Evolutionary conservation across 2,329 filamentous ascomycete genomes (phyloP), one percentile per base, ranked within the genome.

Genomic region (Amauroascus verrucosus): DNA sequence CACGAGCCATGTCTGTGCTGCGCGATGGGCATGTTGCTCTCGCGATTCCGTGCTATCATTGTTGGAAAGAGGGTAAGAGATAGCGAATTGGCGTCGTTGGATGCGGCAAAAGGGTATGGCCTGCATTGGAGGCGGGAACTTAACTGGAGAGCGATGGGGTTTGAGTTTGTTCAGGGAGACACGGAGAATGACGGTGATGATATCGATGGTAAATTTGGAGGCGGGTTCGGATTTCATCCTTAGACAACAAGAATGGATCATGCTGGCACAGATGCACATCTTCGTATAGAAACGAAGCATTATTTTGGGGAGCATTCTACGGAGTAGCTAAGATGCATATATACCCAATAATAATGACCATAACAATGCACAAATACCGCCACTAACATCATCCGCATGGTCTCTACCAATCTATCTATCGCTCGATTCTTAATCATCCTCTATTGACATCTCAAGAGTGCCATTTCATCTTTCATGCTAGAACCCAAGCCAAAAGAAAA

Each of bases 1-100:
- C 90, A 97, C 65, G 93, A 98, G 71, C 93, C 93, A 4, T 98
- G 93, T 66, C 80, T 95, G 56, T 94, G 95, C 80, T 98, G 93
- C 71, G 88, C 86, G 33, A 97, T 97, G 93, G 93, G 88, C 1
- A 85, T 97, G 61, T 77, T 97, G 20, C 90, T 97, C 66, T 96
- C 91, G 7, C 82, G 93, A 48, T 95, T 98, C 77, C 84, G 87
- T 43, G 83, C 85, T 51, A 86, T 90, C 49, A 78, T 95, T 37
- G 95, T 95, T 70, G 82, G 81, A 58, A 77, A 83, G 57, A 80
- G 86, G 53, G 51, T 13, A 5, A 93, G 95, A 85, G 73, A 81
- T 58, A 49, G 50, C 20, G 56, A 16, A 14, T 35, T 50, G 11
- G 54, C 56, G 7, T 20, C 51, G 16, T 47, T 60, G 28, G 56